Evolutionary conservation across 2,329 filamentous ascomycete genomes (phyloP).

Genomic region (Septoria linicola): DNA sequence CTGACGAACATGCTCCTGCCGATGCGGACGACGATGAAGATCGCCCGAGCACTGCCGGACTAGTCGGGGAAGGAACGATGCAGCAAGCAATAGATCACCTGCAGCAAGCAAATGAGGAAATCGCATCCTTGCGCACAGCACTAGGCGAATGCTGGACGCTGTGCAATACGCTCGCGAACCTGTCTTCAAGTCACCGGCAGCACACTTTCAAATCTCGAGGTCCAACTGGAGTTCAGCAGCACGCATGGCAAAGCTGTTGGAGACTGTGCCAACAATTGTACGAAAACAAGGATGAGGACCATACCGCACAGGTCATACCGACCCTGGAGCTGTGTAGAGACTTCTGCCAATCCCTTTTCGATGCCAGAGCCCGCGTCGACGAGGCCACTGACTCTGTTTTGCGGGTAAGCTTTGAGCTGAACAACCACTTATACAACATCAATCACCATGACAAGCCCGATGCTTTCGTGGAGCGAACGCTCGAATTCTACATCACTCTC

Average conservation of each 20-base stretch:
- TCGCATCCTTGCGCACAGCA: conserved; percentile 69
- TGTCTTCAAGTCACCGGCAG: conserved; percentile 80
- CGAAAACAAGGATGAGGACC: conserved; percentile 70
- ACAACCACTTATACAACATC: conserved; percentile 92
- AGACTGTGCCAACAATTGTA: conserved; percentile 87
- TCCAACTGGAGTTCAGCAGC: conserved; percentile 75
- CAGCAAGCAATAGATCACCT: conserved; percentile 53
- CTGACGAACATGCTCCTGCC: conserved; percentile 36
- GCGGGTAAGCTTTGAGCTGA: conserved; percentile 89
- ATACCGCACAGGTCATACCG: conserved; percentile 65
- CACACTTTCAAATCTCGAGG: conserved; percentile 74
- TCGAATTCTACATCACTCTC: conserved; percentile 92
- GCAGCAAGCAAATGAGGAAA: conserved; percentile 59
- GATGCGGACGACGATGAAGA: conserved; percentile 24
- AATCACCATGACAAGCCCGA: conserved; percentile 82
- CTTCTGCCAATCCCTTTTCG: conserved; percentile 89
- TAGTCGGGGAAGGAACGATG: conserved; percentile 41
- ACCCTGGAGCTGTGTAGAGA: conserved; percentile 86
- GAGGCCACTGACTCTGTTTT: conserved; percentile 82
- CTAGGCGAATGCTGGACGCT: conserved; percentile 89
- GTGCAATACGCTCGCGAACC: conserved; percentile 82
- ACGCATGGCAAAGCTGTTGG: conserved; percentile 94
- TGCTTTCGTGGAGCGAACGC: conserved; percentile 79
- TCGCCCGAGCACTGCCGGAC: conserved; percentile 37
- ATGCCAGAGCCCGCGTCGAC: conserved; percentile 74